Base-by-base conservation (phyloP, 176 grass and related monocot species). In the Thinopyrum elongatum region DNA sequence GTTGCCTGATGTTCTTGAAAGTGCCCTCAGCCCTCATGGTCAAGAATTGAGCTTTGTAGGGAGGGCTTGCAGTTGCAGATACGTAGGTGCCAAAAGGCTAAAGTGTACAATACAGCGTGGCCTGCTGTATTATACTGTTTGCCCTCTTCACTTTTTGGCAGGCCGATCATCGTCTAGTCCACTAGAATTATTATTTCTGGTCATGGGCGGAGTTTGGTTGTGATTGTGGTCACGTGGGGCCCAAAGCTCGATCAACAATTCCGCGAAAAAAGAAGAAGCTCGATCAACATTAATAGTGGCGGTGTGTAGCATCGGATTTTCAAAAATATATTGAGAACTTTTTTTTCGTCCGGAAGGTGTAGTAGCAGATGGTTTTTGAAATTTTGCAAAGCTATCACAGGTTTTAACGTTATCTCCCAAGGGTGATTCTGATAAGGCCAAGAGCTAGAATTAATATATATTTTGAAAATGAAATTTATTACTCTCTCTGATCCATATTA, bases 21-120 rank as follows among this genome's bases (percentile, higher is more conserved):
- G 79, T 47, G 46, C 12, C 4, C 1, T 47, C 44, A 47, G 44
- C 46, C 46, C 14, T 46, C 46, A 47, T 47, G 44, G 42, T 28
- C 79, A 26, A 83, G 64, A 78, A 57, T 55, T 4, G 11, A 73
- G 25, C 70, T 38, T 33, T 47, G 44, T 47, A 13, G 44, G 44
- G 44, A 47, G 46, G 13, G 12, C 46, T 47, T 53, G 16, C 49
- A 53, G 49, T 53, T 55, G 63, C 68, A 30, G 72, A 27, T 46
- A 80, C n/a, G 64, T 65, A 86, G 57, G 55, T 86, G 84, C 42
- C 73, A 77, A 79, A 77, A 42, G 12, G 38, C 11, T 47, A 84
- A 86, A 83, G 73, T 28, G 51, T 86, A 72, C 41, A 39, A 51
- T 83, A 86, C 42, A 86, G 31, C 25, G n/a, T 27, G n/a, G 12